Evolutionary conservation across 805 yeast genomes (phyloP).

Genomic region (Huiozyma naganishii): DNA sequence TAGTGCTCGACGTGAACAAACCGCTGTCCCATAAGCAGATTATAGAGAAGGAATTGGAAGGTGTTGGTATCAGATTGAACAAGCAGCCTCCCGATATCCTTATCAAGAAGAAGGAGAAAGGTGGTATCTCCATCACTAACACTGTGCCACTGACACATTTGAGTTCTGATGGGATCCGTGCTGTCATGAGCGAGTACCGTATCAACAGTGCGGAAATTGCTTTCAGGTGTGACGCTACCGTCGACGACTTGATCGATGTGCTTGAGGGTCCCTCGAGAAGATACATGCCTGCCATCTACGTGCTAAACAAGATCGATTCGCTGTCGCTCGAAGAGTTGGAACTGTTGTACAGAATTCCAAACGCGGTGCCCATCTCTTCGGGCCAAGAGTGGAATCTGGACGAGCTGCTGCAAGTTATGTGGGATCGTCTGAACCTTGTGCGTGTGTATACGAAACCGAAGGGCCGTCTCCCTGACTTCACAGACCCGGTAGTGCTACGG

Average conservation of each 20-base stretch:
- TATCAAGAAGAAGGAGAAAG: constrained; percentile 86
- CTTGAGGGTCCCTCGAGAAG: constrained; percentile 83
- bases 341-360: constrained; percentile 80
- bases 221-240: constrained; percentile 94
- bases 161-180: constrained; percentile 86
- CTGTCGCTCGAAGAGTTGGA: constrained; percentile 90
- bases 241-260: constrained; percentile 91
- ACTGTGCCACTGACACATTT: constrained; percentile 88
- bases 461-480: constrained; percentile 87
- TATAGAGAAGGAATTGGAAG: constrained; percentile 91
- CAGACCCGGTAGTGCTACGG: constrained; percentile 88
- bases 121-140: constrained; percentile 88
- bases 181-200: constrained; percentile 92
- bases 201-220: constrained; percentile 94
- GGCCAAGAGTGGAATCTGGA: constrained; percentile 96
- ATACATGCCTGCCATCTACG: constrained; percentile 92
- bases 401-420: constrained; percentile 88
- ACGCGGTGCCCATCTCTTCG: constrained; percentile 94
- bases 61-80: constrained; percentile 92
- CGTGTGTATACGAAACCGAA: constrained; percentile 97
- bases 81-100: constrained; percentile 87
- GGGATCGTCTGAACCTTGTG: constrained; percentile 84
- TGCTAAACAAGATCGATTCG: constrained; percentile 90
- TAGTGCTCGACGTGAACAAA: constrained; percentile 91
- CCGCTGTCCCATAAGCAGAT: constrained; percentile 90